These are phyloP conservation scores for Sicyos edulis DNA, from an alignment of 306 rosid species.

Conservation along the genomic window DNA sequence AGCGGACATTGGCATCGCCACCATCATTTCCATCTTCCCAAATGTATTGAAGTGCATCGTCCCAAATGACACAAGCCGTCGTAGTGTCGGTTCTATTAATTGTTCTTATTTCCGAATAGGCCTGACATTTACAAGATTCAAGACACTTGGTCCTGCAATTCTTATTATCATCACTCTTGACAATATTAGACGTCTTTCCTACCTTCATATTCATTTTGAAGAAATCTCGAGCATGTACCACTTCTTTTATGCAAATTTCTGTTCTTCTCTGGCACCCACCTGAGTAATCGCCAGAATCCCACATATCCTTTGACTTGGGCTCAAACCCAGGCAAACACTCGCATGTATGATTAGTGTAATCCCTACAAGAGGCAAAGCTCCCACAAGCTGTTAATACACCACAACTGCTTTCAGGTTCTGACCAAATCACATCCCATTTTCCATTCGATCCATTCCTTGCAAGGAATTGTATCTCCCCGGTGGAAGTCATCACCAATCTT, in stretches of 20 bases:
- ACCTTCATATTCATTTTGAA: conserved; percentile 19
- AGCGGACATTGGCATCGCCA: not conserved
- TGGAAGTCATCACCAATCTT: too few species aligned
- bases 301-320: conserved; percentile 29
- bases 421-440: conserved; percentile 47
- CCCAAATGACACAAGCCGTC: conserved; percentile 17
- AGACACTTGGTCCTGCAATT: conserved; percentile 10
- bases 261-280: conserved; percentile 47
- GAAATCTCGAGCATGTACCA: conserved; percentile 5
- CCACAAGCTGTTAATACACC: conserved; percentile 48
- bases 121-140: not conserved
- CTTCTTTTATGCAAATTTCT: conserved; percentile 25
- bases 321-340: conserved; percentile 39
- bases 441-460: conserved; percentile 24
- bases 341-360: conserved; percentile 32
- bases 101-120: not conserved
- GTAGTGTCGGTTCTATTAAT: rapidly evolving
- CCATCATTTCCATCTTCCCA: not conserved
- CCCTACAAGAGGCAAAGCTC: conserved; percentile 42
- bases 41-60: not conserved
- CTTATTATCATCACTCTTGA: not conserved
- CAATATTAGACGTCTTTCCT: conserved; percentile 15
- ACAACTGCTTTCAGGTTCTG: conserved; percentile 41
- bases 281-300: conserved; percentile 31
- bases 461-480: conserved; percentile 26